These are phyloP conservation scores for Biscogniauxia sp. DNA, from an alignment of 2,329 filamentous ascomycete species.

Conservation along the genomic window DNA sequence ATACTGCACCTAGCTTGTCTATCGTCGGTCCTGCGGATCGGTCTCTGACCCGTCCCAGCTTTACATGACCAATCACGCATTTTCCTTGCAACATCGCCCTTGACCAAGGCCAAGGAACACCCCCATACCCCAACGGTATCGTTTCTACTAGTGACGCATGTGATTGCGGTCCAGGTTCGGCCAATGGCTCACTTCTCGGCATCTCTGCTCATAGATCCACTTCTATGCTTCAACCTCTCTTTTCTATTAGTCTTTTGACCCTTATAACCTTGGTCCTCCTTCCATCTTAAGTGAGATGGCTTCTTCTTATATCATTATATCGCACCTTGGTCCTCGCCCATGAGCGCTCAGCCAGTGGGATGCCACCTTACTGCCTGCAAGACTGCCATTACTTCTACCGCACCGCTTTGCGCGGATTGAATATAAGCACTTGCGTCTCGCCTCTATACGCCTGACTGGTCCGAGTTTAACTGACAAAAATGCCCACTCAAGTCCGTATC, in stretches of 20 bases:
- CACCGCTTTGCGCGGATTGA: constrained; percentile 82
- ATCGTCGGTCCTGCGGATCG: constrained; percentile 34
- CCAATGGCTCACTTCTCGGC: constrained; percentile 18
- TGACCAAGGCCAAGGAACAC: constrained; percentile 26
- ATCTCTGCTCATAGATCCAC: constrained; percentile 19
- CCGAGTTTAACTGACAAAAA: constrained; percentile 45
- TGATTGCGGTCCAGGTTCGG: constrained; percentile 25
- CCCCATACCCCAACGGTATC: constrained; percentile 27
- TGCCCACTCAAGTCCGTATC: constrained; percentile 66
- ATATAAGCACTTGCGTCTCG: constrained; percentile 75
- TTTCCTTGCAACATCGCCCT: constrained; percentile 18
- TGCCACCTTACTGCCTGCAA: constrained; percentile 79
- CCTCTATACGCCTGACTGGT: constrained; percentile 65
- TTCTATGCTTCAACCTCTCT: constrained; percentile 4
- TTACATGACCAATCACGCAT: constrained; percentile 28
- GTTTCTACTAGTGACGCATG: constrained; percentile 26
- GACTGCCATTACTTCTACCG: constrained; percentile 94
- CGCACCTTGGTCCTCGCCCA: constrained; percentile 13
- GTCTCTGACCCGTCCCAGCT: constrained; percentile 21
- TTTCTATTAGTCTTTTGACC: neutral
- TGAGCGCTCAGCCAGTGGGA: constrained; percentile 47
- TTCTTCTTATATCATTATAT: constrained; percentile 8
- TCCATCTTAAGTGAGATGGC: constrained; percentile 5
- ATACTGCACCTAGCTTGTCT: constrained; percentile 19
- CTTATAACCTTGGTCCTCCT: constrained; percentile 1